These are phyloP conservation scores for Yamadazyma mexicana DNA, from an alignment of 1,139 yeast species.

Conservation along the genomic window DNA sequence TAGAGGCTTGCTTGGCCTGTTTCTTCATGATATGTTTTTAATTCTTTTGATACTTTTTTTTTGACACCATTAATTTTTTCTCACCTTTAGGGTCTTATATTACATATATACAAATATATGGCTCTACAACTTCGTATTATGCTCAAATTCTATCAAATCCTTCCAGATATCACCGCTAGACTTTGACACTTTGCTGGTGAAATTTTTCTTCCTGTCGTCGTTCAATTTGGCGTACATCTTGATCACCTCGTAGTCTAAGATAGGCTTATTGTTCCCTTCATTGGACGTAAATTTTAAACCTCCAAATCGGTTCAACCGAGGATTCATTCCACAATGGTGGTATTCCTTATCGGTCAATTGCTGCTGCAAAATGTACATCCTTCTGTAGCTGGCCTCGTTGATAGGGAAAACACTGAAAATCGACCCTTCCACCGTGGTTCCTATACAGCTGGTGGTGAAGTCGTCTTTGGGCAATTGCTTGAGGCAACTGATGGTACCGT, in stretches of 20 bases:
- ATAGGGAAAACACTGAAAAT: conserved; percentile 75
- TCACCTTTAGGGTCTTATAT: not conserved
- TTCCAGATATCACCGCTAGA: conserved; percentile 62
- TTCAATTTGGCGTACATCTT: conserved; percentile 53
- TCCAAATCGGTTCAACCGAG: conserved; percentile 65
- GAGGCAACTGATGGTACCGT: conserved; percentile 62
- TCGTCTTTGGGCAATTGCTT: conserved; percentile 50
- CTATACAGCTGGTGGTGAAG: conserved; percentile 56
- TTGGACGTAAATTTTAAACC: conserved; percentile 39
- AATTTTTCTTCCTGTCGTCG: conserved; percentile 53
- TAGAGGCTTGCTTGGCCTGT: conserved; percentile 4
- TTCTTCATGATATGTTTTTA: conserved; percentile 2
- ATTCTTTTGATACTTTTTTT: not conserved
- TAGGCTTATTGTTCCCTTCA: conserved; percentile 49
- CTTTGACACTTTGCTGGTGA: conserved; percentile 58
- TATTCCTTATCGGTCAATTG: conserved; percentile 76
- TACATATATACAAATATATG: conserved; percentile 2
- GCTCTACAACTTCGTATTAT: conserved; percentile 23
- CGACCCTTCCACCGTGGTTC: conserved; percentile 79
- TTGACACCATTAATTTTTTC: not conserved
- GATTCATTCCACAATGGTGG: conserved; percentile 80
- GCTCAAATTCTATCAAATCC: conserved; percentile 59
- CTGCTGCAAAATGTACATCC: conserved; percentile 84
- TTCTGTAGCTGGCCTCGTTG: conserved; percentile 70
- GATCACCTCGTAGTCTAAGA: conserved; percentile 62